phyloP scores from a whole-genome alignment of 768 basidiomycete genomes.

The Daedaleopsis sinensis region DNA sequence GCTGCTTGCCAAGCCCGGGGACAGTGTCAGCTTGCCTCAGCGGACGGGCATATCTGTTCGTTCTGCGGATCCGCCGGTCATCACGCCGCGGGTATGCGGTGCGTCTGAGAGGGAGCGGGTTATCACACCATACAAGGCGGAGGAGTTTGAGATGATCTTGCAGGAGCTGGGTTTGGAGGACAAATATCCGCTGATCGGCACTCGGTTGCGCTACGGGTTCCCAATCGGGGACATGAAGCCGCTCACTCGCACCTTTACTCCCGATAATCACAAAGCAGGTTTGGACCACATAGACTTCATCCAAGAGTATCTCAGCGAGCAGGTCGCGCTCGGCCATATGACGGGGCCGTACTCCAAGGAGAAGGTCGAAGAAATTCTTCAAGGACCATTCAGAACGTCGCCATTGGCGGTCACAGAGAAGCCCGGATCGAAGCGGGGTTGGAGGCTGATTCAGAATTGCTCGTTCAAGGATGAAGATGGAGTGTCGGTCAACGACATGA shows the following conservation, averaged over 20 bases:
- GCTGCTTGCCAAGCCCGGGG: not conserved
- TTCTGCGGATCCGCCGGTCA: conserved; percentile 17
- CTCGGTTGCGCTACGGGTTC: conserved; percentile 6
- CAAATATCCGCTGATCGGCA: not conserved
- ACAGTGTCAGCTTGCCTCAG: not conserved
- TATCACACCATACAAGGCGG: conserved; percentile 2
- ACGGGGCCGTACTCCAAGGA: conserved; percentile 6
- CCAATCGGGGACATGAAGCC: conserved; percentile 4
- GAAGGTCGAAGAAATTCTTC: not conserved
- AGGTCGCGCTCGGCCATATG: conserved; percentile 4
- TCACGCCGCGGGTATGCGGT: conserved; percentile 12
- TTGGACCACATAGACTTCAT: conserved; percentile 8
- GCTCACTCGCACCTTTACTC: conserved; percentile 2
- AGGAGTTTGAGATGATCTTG: conserved; percentile 1
- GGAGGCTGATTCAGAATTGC: conserved; percentile 7
- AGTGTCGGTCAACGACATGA: conserved; percentile 6
- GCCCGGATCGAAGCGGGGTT: not conserved
- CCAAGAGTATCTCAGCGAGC: not conserved
- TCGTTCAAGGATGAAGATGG: conserved; percentile 2
- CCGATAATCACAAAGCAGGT: conserved; percentile 5
- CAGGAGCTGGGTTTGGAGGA: not conserved
- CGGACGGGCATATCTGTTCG: conserved; percentile 6
- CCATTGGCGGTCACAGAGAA: conserved; percentile 10
- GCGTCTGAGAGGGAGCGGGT: conserved; percentile 10
- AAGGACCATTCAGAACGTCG: conserved; percentile 2